A percentile compares a stretch with the other conserved stretches of the same genome.
Evolutionary conservation across 2,329 filamentous ascomycete species (phyloP).

Genomic region (Fusarium nelsonii): DNA sequence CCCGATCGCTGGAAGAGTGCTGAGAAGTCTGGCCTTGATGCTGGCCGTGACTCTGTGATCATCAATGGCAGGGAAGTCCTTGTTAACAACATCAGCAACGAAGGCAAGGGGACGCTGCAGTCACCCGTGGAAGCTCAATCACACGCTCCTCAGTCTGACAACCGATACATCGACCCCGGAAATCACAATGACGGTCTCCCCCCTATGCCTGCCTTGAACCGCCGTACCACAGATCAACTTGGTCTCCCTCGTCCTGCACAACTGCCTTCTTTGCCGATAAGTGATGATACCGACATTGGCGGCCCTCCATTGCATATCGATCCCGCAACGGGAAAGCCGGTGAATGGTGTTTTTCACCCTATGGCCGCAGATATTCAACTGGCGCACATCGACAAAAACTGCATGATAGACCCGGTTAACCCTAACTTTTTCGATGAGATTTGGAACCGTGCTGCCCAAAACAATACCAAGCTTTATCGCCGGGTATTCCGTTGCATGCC

Average conservation of each 20-base stretch:
- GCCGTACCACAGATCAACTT: slow-evolving; percentile 74
- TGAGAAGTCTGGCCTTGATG: slow-evolving; percentile 69
- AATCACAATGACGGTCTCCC: slow-evolving; percentile 65
- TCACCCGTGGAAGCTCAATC: slow-evolving; percentile 53
- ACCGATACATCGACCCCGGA: slow-evolving; percentile 51
- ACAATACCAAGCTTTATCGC: slow-evolving; percentile 95
- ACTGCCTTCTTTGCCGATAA: slow-evolving; percentile 75
- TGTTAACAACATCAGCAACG: slow-evolving; percentile 70
- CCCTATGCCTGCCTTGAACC: slow-evolving; percentile 67
- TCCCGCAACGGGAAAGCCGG: slow-evolving; percentile 61
- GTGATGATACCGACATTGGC: slow-evolving; percentile 86
- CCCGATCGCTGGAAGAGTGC: slow-evolving; percentile 79
- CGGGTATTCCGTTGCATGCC: slow-evolving; percentile 97
- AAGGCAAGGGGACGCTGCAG: slow-evolving; percentile 71
- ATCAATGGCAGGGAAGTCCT: slow-evolving; percentile 79
- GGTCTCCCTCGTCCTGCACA: slow-evolving; percentile 77
- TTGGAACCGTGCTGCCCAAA: slow-evolving; percentile 88
- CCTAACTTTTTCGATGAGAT: slow-evolving; percentile 86
- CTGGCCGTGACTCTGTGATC: slow-evolving; percentile 78
- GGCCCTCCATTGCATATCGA: slow-evolving; percentile 74
- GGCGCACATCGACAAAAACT: slow-evolving; percentile 85
- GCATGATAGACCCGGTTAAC: slow-evolving; percentile 91
- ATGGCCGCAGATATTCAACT: slow-evolving; percentile 76
- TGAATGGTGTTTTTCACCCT: slow-evolving; percentile 61
- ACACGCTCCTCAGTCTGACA: slow-evolving; percentile 46